Percentiles rank a stretch among this genome's conserved stretches.
Conservation (phyloP, 768 basidiomycete species). For the Lactarius vividus region DNA sequence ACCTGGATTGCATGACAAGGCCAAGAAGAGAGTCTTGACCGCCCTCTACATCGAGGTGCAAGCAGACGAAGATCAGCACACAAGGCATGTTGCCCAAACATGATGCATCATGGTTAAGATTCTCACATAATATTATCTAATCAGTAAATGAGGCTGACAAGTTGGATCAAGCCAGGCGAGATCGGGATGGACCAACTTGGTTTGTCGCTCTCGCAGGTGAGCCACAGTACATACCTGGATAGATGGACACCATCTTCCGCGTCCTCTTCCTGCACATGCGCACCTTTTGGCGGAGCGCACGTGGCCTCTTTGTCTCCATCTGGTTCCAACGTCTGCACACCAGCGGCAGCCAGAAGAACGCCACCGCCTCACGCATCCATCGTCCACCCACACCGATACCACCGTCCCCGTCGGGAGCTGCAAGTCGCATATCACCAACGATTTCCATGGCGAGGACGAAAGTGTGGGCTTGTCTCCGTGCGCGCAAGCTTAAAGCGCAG, state of each 20-base stretch:
- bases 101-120: not conserved
- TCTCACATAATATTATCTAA: not conserved
- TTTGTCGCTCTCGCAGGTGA: not conserved
- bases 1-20: not conserved
- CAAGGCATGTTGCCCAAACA: not conserved
- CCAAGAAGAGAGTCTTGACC: not conserved
- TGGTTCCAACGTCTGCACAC: not conserved
- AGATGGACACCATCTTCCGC: conserved; percentile 19
- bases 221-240: not conserved
- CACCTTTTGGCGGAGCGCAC: conserved; percentile 17
- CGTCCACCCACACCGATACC: conserved; percentile 8
- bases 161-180: not conserved
- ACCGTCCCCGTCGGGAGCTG: not conserved
- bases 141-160: conserved; percentile 1
- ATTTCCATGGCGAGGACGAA: conserved; percentile 5
- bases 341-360: not conserved
- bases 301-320: conserved; percentile 19
- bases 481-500: conserved; percentile 10
- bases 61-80: not conserved
- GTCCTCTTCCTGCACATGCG: conserved; percentile 15
- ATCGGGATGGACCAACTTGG: not conserved
- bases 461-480: conserved; percentile 7
- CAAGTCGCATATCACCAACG: not conserved
- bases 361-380: not conserved
- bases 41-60: not conserved